Base-by-base conservation (phyloP, 106 monocot species). In the Narthecium ossifragum region DNA sequence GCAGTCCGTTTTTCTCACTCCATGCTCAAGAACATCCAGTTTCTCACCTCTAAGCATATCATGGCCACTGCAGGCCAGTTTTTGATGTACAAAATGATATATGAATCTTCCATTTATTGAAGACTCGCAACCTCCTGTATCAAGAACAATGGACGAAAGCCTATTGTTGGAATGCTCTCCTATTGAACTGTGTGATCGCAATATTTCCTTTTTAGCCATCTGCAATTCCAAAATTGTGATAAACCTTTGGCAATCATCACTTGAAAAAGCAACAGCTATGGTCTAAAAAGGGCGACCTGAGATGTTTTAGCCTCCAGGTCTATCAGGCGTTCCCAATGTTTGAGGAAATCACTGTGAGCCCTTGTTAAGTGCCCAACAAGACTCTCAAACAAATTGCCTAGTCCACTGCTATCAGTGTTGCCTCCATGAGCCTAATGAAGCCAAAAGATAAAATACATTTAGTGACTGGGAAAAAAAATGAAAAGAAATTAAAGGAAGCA, bases 251-350 rank as follows among this genome's bases (percentile, higher is more conserved):
- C 29, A 26, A 55, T 72, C 27, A 31, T 48, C 20, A 21, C 45
- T 51, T 59, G 47, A 0, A 9, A 46, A 46, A 12, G 39, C 21
- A 31, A 32, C 33, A 45, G 27, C 23, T n/a, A 38, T 37, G 31
- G 48, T 40, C 22, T 11, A 9, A 30, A 67, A 66, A 60, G 8
- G 31, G 20, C 65, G 56, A 98, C 91, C 83, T 74, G 73, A 54
- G 87, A 79, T 51, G 63, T 57, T 80, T 75, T 86, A 59, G 98
- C 84, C 67, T 98, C 98, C 48, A 98, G 71, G 50, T 98, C 98
- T 62, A 98, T 82, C 36, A 98, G 64, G 23, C 63, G 63, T 50
- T 87, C 84, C 98, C 98, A 98, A 60, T 88, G 86, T 39, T 71
- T 84, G 23, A 98, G 75, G 52, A 91, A 98, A 14, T 68, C 46